phyloP scores from a whole-genome alignment of 169 alveolate genomes.

The Theileria parva region DNA sequence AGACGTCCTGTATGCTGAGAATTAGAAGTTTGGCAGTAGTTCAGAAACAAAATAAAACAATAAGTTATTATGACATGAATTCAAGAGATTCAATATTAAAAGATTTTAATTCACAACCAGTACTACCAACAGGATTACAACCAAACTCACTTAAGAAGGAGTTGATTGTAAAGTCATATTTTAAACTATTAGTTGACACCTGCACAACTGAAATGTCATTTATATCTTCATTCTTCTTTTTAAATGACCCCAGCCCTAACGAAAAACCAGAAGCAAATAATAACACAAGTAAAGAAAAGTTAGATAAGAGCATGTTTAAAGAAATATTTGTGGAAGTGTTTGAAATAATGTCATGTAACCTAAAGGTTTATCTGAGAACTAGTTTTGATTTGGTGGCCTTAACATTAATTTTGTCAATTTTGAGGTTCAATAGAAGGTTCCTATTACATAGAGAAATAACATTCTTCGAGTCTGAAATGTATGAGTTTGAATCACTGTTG shows the following conservation, averaged over 20 bases:
- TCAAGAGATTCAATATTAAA: conserved; percentile 33
- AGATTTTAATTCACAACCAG: conserved; percentile 49
- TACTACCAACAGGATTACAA: conserved; percentile 52
- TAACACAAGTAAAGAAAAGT: not conserved
- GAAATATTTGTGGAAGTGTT: conserved; percentile 55
- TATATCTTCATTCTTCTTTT: conserved; percentile 52
- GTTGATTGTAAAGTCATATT: conserved; percentile 65
- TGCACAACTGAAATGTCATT: conserved; percentile 68
- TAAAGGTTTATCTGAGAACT: conserved; percentile 16
- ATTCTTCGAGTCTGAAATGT: conserved; percentile 36
- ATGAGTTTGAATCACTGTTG: conserved; percentile 31
- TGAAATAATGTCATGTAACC: conserved; percentile 16
- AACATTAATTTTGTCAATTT: conserved; percentile 4
- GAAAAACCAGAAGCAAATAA: not conserved
- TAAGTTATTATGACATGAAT: conserved; percentile 34
- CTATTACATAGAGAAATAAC: conserved; percentile 29
- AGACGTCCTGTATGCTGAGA: conserved; percentile 18
- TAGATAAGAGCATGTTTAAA: conserved; percentile 15
- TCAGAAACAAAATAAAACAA: conserved; percentile 25
- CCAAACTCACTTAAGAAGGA: conserved; percentile 55
- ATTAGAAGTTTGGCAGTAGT: conserved; percentile 19
- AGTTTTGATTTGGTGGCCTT: conserved; percentile 53
- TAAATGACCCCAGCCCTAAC: not conserved
- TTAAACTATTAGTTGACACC: conserved; percentile 69
- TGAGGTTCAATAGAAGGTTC: conserved; percentile 41